Evolutionary conservation across 75 land plant genomes (phyloP).

Genomic region (Adiantum capillusveneris): DNA sequence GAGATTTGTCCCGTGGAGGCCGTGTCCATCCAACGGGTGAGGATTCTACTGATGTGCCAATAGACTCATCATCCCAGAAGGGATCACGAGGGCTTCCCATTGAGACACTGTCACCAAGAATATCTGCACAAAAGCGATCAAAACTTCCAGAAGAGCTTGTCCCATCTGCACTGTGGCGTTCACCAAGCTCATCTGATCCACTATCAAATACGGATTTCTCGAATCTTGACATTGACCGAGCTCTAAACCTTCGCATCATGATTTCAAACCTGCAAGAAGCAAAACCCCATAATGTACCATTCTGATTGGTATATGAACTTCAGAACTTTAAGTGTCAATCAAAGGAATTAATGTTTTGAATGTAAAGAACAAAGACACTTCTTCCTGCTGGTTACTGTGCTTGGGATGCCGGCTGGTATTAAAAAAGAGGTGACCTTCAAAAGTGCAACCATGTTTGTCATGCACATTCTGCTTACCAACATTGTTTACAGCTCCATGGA

Average conservation of each 20-base stretch:
- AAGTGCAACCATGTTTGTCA: too few relatives aligned
- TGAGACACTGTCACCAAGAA: not conserved
- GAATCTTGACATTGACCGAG: constrained; percentile 1
- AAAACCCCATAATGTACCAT: too few relatives aligned
- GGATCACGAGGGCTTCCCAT: constrained; percentile 4
- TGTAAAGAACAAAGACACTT: too few relatives aligned
- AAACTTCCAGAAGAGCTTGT: constrained; percentile 14
- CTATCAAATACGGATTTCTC: not conserved
- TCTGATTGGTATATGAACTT: too few relatives aligned
- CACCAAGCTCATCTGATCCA: not conserved
- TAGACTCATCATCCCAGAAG: constrained; percentile 3
- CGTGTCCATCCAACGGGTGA: constrained; percentile 37
- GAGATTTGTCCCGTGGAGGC: constrained; percentile 16
- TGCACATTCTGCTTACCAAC: too few relatives aligned
- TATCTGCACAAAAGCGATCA: constrained; percentile 17
- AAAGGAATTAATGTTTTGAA: too few relatives aligned
- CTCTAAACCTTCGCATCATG: not conserved
- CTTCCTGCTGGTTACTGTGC: too few relatives aligned
- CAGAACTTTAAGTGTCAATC: too few relatives aligned
- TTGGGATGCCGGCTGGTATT: too few relatives aligned
- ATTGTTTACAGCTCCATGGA: too few relatives aligned
- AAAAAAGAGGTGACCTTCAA: too few relatives aligned
- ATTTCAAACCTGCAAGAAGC: constrained; percentile 1
- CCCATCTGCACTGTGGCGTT: too few relatives aligned
- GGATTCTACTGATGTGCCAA: constrained; percentile 14